Evolutionary conservation across 176 grass and related monocot genomes (phyloP).

Genomic region (bread wheat (Triticum aestivum)): IWGSC_CS_RefSeq_v2.1 NC_057797.1:660504274-660504773

Average conservation of each 20-base stretch:
- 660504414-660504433: background rate
- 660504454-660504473: background rate
- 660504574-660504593: background rate
- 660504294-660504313: slow-evolving; percentile 27
- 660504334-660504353: background rate
- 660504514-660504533: background rate
- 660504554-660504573: background rate
- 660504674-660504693: background rate
- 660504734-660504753: background rate
- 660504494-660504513: background rate
- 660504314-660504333: background rate
- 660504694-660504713: background rate
- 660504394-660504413: slow-evolving; percentile 14
- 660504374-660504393: background rate
- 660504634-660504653: too few relatives aligned
- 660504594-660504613: background rate
- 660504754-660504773: background rate
- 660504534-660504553: background rate
- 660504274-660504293: slow-evolving; percentile 11
- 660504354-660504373: background rate
- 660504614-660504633: background rate
- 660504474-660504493: background rate
- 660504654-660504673: background rate
- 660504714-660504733: background rate
- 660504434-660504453: slow-evolving; percentile 1